phyloP scores from a whole-genome alignment of 2,329 filamentous ascomycete species.

The Monosporascus sp. region DNA sequence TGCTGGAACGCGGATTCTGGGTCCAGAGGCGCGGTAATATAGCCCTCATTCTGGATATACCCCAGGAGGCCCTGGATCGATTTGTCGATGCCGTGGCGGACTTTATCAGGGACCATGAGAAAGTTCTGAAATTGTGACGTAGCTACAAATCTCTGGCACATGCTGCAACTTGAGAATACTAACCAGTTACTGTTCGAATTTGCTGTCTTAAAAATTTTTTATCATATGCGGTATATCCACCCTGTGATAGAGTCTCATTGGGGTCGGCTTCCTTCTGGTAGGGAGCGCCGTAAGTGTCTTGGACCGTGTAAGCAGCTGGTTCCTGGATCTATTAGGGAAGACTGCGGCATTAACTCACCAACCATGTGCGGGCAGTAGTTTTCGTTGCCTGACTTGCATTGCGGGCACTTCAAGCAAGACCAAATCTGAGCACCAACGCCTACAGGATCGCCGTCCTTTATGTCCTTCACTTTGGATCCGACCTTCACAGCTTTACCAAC shows the following conservation, averaged over 20 bases:
- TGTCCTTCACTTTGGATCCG: slow-evolving; percentile 33
- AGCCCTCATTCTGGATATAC: slow-evolving; percentile 33
- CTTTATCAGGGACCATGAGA: not conserved
- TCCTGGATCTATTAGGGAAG: too few relatives aligned
- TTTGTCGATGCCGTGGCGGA: slow-evolving; percentile 26
- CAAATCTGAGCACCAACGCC: slow-evolving; percentile 57
- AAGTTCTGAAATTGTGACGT: too few relatives aligned
- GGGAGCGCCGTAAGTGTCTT: slow-evolving; percentile 52
- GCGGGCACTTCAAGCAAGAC: slow-evolving; percentile 47
- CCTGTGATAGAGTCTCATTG: slow-evolving; percentile 54
- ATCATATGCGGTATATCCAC: slow-evolving; percentile 39
- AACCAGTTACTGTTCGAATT: too few relatives aligned
- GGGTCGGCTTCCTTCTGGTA: slow-evolving; percentile 50
- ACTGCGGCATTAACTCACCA: slow-evolving; percentile 17
- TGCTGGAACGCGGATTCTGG: slow-evolving; percentile 39
- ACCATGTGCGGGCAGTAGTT: slow-evolving; percentile 44
- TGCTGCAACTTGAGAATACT: too few relatives aligned
- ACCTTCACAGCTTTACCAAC: slow-evolving; percentile 45
- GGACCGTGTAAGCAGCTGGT: not conserved
- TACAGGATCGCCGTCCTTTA: slow-evolving; percentile 59
- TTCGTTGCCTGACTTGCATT: slow-evolving; percentile 38
- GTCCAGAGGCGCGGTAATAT: slow-evolving; percentile 35
- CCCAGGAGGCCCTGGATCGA: slow-evolving; percentile 32
- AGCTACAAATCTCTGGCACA: too few relatives aligned
- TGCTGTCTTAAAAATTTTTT: too few relatives aligned